Evolutionary conservation across 768 basidiomycete genomes (phyloP).

Genomic region (Glaciozyma martinii): DNA sequence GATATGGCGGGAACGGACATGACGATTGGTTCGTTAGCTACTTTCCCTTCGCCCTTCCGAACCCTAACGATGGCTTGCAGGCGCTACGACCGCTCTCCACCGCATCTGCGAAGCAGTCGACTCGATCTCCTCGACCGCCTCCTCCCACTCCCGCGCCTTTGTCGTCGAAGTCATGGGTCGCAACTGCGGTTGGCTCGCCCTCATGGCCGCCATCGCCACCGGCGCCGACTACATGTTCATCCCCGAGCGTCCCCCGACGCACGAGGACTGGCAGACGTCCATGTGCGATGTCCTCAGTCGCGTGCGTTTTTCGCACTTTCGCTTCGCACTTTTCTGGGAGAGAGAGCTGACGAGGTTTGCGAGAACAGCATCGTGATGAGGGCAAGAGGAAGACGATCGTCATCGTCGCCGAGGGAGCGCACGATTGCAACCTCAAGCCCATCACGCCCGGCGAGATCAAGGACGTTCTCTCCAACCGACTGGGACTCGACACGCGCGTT

Average conservation of each 20-base stretch:
- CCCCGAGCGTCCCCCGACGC: slow-evolving; percentile 76
- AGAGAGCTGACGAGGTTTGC: not conserved
- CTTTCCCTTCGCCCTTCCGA: not conserved
- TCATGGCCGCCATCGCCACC: slow-evolving; percentile 80
- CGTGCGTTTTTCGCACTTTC: slow-evolving; percentile 45
- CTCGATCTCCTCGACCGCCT: slow-evolving; percentile 93
- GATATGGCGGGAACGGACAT: slow-evolving; percentile 97
- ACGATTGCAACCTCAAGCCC: slow-evolving; percentile 77
- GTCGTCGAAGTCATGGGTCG: slow-evolving; percentile 99
- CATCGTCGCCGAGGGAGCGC: slow-evolving; percentile 93
- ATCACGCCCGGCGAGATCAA: slow-evolving; percentile 87
- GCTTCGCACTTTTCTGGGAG: too few relatives aligned
- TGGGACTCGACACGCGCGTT: slow-evolving; percentile 89
- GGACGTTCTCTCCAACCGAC: slow-evolving; percentile 69
- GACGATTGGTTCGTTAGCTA: slow-evolving; percentile 61
- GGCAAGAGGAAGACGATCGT: slow-evolving; percentile 98
- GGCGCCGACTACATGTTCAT: slow-evolving; percentile 98
- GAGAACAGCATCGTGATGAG: slow-evolving; percentile 64
- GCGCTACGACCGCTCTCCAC: slow-evolving; percentile 82
- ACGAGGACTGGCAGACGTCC: slow-evolving; percentile 75
- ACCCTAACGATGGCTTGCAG: not conserved
- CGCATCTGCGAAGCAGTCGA: slow-evolving; percentile 97
- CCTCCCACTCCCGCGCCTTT: slow-evolving; percentile 92
- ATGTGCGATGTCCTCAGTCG: slow-evolving; percentile 78
- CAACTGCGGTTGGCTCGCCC: slow-evolving; percentile 97